Evolutionary conservation across 139 green algal genomes (phyloP).

Genomic region (Asterochloris erici): DNA sequence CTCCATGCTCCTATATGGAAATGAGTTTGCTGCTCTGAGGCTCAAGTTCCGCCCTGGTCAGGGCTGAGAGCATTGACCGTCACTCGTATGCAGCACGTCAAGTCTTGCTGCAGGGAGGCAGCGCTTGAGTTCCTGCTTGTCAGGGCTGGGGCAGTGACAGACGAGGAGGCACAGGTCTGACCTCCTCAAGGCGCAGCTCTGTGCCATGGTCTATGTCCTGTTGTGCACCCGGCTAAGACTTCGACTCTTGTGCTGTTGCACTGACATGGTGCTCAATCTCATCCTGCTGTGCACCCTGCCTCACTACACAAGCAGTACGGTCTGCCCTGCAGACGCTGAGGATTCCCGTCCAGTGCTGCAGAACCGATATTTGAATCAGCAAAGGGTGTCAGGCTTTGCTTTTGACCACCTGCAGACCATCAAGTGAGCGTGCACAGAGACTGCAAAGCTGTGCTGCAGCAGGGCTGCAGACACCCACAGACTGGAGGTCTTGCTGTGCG

Average conservation of each 20-base stretch:
- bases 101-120: constrained; percentile 5
- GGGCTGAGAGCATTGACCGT: neutral
- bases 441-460: neutral
- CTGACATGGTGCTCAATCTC: neutral
- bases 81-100: neutral
- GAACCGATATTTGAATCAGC: constrained; percentile 13
- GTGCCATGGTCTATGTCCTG: neutral
- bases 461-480: neutral
- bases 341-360: neutral
- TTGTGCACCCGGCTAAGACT: neutral
- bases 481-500: neutral
- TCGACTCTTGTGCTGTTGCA: neutral
- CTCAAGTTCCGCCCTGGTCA: neutral
- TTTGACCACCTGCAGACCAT: constrained; percentile 17
- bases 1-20: neutral
- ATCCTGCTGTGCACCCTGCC: neutral
- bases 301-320: neutral
- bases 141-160: constrained; percentile 5
- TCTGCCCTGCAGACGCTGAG: neutral
- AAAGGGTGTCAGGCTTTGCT: constrained; percentile 4
- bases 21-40: neutral
- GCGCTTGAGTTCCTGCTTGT: constrained; percentile 20
- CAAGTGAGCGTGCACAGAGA: neutral
- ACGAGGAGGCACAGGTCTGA: constrained; percentile 15
- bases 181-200: neutral